Evolutionary conservation across 225 moss, liverwort and hornwort genomes (phyloP), one percentile per base, ranked within the genome.

Genomic region (Pseudisothecium myosuroides): DNA sequence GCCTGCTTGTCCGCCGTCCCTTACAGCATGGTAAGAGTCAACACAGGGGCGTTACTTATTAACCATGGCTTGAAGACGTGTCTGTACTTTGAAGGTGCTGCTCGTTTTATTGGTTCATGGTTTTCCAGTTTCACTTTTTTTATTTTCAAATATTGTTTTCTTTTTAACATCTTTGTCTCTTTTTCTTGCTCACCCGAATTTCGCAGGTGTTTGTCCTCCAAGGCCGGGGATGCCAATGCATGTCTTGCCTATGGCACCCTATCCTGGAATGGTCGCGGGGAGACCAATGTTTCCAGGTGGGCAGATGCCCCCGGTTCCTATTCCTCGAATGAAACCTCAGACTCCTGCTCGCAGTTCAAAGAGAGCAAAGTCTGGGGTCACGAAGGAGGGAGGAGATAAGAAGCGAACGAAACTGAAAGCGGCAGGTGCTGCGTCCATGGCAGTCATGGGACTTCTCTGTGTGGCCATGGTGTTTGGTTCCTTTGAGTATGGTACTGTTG

Each of bases 391-490:
- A 29, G 85, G 88, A 66, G 86, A 92, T 77, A 91, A 89, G 74
- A 96, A 94, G 80, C 91, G 80, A 72, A 93, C 89, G 39, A 96
- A 94, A 83, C 43, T 88, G 83, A 96, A 94, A 94, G 92, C 91
- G 47, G 91, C 87, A 39, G 93, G 92, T 80, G 89, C 90, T 85
- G 92, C 93, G 55, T 94, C 95, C 45, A 92, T 92, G 82, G 93
- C 90, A 77, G 85, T 95, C 18, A 84, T 95, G 88, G 92, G 94
- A 60, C 89, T 95, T 63, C 91, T 96, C 41, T 94, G 92, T 83
- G 82, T 96, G 31, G 91, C 91, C 83, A 96, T 96, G 94, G 52
- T 96, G 55, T 92, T 94, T 55, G 88, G 94, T 81, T 93, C 94
- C n/a, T 91, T 92, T 82, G 87, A 93, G 45, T 88, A 92, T 84